These are phyloP conservation scores for Leccinum ochraceum DNA, from an alignment of 768 basidiomycete genomes.

Conservation along the genomic window DNA sequence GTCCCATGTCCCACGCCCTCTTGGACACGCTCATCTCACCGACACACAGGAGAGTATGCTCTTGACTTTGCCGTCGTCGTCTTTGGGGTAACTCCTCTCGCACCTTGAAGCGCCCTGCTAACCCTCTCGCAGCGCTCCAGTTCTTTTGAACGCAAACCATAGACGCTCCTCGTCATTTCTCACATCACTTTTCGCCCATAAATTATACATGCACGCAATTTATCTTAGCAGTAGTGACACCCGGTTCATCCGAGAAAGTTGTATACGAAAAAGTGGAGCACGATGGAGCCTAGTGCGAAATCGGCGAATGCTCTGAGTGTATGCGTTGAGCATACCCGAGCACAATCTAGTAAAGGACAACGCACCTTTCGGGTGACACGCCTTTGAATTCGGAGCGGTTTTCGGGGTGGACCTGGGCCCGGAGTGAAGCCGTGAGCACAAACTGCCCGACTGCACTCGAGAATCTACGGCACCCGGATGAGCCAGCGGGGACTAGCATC, in stretches of 20 bases:
- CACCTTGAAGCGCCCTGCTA: slow-evolving; percentile 4
- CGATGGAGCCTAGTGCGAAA: slow-evolving; percentile 91
- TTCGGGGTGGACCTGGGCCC: slow-evolving; percentile 88
- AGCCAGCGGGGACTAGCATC: not conserved
- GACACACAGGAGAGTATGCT: slow-evolving; percentile 67
- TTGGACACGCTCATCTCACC: slow-evolving; percentile 1
- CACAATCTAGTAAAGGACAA: slow-evolving; percentile 1
- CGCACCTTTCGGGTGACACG: slow-evolving; percentile 91
- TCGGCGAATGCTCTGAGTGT: slow-evolving; percentile 88
- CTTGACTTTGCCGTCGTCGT: slow-evolving; percentile 88
- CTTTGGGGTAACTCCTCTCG: slow-evolving; percentile 56
- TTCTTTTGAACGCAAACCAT: slow-evolving; percentile 63
- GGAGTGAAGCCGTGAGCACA: slow-evolving; percentile 88
- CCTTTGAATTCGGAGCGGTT: slow-evolving; percentile 84
- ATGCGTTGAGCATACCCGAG: not conserved
- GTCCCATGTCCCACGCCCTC: slow-evolving; percentile 21
- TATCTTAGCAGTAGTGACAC: slow-evolving; percentile 3
- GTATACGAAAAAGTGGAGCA: slow-evolving; percentile 97
- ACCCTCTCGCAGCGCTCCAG: slow-evolving; percentile 54
- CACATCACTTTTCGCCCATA: slow-evolving; percentile 6
- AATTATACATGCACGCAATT: slow-evolving; percentile 7
- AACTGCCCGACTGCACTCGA: slow-evolving; percentile 95
- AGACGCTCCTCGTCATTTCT: not conserved
- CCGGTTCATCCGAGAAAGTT: slow-evolving; percentile 85
- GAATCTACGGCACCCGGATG: slow-evolving; percentile 67